Evolutionary conservation across 2,329 filamentous ascomycete species (phyloP), one percentile per base, ranked within the genome.

Genomic region (Penicillium sp.): DNA sequence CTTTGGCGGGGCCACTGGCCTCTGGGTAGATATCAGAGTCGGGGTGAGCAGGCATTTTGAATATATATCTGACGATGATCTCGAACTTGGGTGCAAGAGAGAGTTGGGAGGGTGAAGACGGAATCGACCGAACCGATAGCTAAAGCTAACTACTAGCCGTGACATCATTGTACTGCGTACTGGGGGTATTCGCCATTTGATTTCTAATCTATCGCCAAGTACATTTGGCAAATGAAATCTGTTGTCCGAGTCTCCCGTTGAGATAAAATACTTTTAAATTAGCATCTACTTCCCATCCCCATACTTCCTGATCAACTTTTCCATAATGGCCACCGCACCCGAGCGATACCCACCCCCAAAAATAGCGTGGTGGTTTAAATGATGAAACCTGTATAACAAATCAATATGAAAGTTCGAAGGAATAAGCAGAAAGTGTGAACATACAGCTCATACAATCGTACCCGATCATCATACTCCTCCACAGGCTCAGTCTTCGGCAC

Each of bases 281-380:
- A n/a, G n/a, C n/a, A n/a, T n/a, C 29, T 47, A 57, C 7, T 46
- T 23, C 10, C 30, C 33, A 27, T 60, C 54, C 6, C 80, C 85
- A 71, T 96, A 96, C 66, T 91, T 95, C 34, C 75, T 75, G 23
- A 90, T 75, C 61, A 97, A 75, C 58, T 76, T 83, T 68, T 80
- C 83, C 89, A 96, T 94, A 48, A 95, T 94, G 4, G 81, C 80
- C 71, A 93, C 81, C 23, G 91, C 91, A 4, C 90, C 87, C 33
- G 80, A 79, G 32, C 84, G 83, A 68, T 97, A 97, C 0, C 87
- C 82, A 1, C 87, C 87, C 0, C 91, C 91, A 69, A 96, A 97
- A 40, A 96, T 79, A 1, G 89, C 86, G 76, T 86, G 87, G 62
- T 97, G 93, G 58, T 97, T 97, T 20, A 97, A 74, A 67, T 96